Evolutionary conservation across 306 rosid genomes (phyloP), one percentile per base, ranked within the genome.

Genomic region (Vigna nakashimae): DNA sequence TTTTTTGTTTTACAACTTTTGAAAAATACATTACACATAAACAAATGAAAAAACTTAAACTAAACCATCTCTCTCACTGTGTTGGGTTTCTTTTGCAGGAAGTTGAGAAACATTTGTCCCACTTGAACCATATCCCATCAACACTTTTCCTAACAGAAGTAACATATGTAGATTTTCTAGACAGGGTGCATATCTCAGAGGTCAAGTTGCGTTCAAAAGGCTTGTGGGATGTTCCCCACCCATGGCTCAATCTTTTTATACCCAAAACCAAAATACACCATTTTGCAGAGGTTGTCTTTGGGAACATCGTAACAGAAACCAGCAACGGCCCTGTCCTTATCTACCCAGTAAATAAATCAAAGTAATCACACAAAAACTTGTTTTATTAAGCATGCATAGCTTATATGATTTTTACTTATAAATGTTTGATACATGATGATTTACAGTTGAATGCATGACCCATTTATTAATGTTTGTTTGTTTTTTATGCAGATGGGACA

Each of bases 181-280:
- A 95, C 83, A 91, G 99, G 78, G 99, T 95, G 69, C 97, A 95
- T 80, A 86, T 82, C 69, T 89, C 99, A 6, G 99, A 93, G 85
- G 83, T 89, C 74, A 89, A 90, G 84, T 75, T 95, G 85, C 88
- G 96, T 73, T 90, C 98, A 79, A 92, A 89, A 82, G 97, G 92
- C 49, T 81, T 92, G 83, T 95, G 99, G 99, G 97, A 95, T 65
- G 87, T 95, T 85, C 98, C 98, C 70, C 99, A 95, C 65, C 99
- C 99, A 22, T 95, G 99, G 99, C 98, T 95, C 86, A 95, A 95
- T 87, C 97, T 95, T 80, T 86, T 95, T 14, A 80, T 96, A 74
- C 99, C 99, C 2, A 84, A 86, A 80, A 87, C 94, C 87, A 93
- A 91, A 79, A 89, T 96, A 63, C 88, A 91, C 71, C 57, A 66